Conservation (phyloP, 2,329 filamentous ascomycete species). For the Eutypella sp. region DNA sequence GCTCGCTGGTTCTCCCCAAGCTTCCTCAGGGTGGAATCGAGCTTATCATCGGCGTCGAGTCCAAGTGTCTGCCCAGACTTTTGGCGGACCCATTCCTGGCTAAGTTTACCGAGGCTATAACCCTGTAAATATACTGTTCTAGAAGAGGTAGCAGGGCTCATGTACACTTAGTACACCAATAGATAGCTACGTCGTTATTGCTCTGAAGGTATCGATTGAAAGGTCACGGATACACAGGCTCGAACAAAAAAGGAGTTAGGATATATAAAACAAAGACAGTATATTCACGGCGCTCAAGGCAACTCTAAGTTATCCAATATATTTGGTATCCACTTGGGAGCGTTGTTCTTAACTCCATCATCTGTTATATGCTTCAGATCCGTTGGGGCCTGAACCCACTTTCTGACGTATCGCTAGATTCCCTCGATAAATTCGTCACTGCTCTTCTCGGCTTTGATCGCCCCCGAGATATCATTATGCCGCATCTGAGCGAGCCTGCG, state of each 20-base stretch:
- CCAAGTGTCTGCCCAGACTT: conserved; percentile 21
- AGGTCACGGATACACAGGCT: neutral
- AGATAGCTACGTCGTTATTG: neutral
- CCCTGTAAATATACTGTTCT: neutral
- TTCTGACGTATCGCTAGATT: neutral
- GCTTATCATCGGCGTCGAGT: conserved; percentile 29
- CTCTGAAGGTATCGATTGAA: neutral
- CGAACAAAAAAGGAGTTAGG: neutral
- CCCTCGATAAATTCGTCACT: neutral
- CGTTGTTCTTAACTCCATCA: neutral
- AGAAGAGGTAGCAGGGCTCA: too few relatives aligned
- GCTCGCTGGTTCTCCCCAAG: conserved; percentile 26
- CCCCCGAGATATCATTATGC: neutral
- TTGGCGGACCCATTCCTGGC: conserved; percentile 25
- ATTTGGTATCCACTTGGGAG: neutral
- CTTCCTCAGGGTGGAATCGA: conserved; percentile 29
- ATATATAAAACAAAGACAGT: neutral
- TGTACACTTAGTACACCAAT: too few relatives aligned
- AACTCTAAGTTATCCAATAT: neutral
- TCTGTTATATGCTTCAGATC: neutral
- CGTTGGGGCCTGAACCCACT: neutral
- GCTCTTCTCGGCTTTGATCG: neutral
- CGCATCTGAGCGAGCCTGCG: neutral
- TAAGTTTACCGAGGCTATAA: conserved; percentile 19
- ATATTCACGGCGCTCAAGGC: neutral